These are phyloP conservation scores for Globisporangium rhizosaccharum DNA, from an alignment of 352 stramenopile genomes.

Conservation along the genomic window DNA sequence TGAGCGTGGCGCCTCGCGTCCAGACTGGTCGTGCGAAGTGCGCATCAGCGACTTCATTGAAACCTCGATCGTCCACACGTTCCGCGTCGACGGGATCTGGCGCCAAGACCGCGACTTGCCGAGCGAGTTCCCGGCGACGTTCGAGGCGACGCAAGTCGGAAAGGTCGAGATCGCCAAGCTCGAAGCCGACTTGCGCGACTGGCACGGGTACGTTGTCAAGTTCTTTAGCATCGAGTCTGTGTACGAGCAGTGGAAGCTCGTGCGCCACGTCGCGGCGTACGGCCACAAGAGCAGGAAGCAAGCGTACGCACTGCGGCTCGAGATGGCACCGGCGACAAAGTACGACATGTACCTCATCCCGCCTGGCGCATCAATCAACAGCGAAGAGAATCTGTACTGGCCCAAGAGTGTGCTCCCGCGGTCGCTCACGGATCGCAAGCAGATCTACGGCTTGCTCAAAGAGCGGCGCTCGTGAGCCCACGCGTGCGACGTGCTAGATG, in stretches of 20 bases:
- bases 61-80: conserved; percentile 29
- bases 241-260: conserved; percentile 69
- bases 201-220: conserved; percentile 33
- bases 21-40: conserved; percentile 52
- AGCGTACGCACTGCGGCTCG: conserved; percentile 38
- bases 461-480: conserved; percentile 17
- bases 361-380: conserved; percentile 71
- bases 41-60: conserved; percentile 51
- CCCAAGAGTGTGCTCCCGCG: conserved; percentile 38
- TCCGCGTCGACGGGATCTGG: conserved; percentile 54
- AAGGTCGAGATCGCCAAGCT: conserved; percentile 38
- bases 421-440: conserved; percentile 41
- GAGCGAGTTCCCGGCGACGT: conserved; percentile 20
- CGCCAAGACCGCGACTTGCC: conserved; percentile 8
- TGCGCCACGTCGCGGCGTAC: conserved; percentile 61
- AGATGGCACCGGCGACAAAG: conserved; percentile 29
- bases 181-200: conserved; percentile 34
- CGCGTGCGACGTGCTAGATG: too few relatives aligned
- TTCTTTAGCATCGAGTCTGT: conserved; percentile 63
- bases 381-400: conserved; percentile 69
- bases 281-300: conserved; percentile 55
- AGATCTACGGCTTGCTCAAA: conserved; percentile 59
- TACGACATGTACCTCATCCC: conserved; percentile 67
- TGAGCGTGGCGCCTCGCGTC: neutral
- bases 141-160: conserved; percentile 35